Percentiles rank a stretch among this genome's conserved stretches.
phyloP scores from a whole-genome alignment of 805 yeast genomes.

The Jamesozyma rosinii region DNA sequence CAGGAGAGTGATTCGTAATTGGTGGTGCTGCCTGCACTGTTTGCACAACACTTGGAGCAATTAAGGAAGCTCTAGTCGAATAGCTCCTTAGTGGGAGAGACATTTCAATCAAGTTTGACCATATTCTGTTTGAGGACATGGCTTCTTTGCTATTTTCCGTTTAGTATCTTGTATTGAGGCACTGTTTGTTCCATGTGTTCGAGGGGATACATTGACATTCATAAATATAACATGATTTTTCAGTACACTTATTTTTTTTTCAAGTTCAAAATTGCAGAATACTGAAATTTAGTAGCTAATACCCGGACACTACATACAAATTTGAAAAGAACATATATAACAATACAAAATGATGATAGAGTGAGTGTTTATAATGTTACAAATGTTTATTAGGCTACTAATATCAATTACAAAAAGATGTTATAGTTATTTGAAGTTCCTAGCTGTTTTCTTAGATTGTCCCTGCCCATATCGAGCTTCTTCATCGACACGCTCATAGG shows the following conservation, averaged over 20 bases:
- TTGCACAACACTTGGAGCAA: slow-evolving; percentile 22
- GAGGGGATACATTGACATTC: background rate
- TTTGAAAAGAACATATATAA: no score
- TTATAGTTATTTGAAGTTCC: slow-evolving; percentile 33
- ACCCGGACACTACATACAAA: background rate
- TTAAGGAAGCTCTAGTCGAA: slow-evolving; percentile 24
- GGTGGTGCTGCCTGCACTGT: slow-evolving; percentile 34
- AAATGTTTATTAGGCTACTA: background rate
- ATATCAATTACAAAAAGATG: slow-evolving; percentile 7
- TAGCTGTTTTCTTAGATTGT: slow-evolving; percentile 30
- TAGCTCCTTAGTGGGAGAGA: background rate
- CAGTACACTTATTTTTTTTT: no score
- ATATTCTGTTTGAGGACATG: background rate
- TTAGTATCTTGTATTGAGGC: no score
- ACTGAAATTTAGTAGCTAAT: background rate
- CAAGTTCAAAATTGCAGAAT: background rate
- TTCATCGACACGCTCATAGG: slow-evolving; percentile 28
- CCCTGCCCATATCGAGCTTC: background rate
- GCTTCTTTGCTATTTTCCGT: background rate
- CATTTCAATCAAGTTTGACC: background rate
- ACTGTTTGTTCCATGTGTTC: background rate
- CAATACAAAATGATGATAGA: no score
- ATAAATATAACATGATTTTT: no score
- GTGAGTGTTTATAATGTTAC: background rate
- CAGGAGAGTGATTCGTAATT: slow-evolving; percentile 53